Base-by-base conservation (phyloP, 805 yeast species). In the Saccharomyces paradoxus region DNA sequence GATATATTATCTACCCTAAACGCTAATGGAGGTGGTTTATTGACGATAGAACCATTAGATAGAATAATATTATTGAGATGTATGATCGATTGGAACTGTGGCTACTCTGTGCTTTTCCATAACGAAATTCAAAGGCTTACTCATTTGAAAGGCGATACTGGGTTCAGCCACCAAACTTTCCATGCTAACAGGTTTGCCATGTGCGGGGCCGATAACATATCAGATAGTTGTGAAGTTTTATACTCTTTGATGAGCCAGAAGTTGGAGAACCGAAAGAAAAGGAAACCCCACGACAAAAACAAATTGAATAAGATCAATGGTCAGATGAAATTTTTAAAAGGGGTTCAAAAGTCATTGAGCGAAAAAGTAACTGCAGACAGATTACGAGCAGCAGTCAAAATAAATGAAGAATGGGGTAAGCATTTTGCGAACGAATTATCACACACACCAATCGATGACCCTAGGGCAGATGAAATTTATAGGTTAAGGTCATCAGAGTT, bases 401-500 rank as follows among this genome's bases (percentile, higher is more conserved):
- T 62, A 4, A 65, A 62, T 58, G 62, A 62, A 12, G 56, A 64
- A 52, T 68, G 70, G 69, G 41, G 56, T 12, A 53, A 60, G 22
- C 47, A 67, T 17, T 60, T 67, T 51, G 60, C 60, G 12, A 63
- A 61, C 22, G 65, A 63, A 41, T 41, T 64, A 9, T 51, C 58
- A 9, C 68, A 65, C 49, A 63, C 63, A 55, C 70, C 72, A 2
- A 49, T 67, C 50, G 56, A 60, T 13, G 56, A 64, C 50, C 71
- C 71, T 8, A 67, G 56, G 48, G 59, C 54, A 7, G 66, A 65
- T 41, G 68, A 65, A 28, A 50, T 60, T 4, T 66, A 63, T 48
- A 66, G 56, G 53, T 31, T 67, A 29, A 64, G 72, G 50, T 55
- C 61, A 26, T 61, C 62, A 44, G 72, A 68, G 48, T 68, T 68